These are phyloP conservation scores for Psophocarpus tetragonolobus DNA, from an alignment of 306 rosid species.

Conservation along the genomic window DNA sequence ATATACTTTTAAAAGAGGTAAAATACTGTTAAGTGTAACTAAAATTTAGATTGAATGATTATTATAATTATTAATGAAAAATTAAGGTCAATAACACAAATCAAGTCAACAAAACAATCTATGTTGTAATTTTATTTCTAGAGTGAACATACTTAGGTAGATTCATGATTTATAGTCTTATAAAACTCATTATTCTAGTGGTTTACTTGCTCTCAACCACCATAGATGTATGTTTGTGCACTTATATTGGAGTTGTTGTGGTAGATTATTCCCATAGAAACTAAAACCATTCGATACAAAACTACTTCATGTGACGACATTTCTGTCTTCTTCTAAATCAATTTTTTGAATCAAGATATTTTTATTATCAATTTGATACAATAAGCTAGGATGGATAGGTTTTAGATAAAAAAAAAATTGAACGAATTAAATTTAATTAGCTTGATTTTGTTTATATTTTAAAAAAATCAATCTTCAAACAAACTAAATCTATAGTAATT, in stretches of 20 bases:
- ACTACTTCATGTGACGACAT: neutral
- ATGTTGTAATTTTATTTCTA: neutral
- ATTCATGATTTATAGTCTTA: neutral
- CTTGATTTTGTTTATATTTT: too few relatives aligned
- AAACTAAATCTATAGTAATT: too few relatives aligned
- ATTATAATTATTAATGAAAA: too few relatives aligned
- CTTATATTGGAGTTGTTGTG: neutral
- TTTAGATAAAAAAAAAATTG: too few relatives aligned
- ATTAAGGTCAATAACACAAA: neutral
- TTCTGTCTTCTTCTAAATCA: neutral
- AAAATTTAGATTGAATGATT: too few relatives aligned
- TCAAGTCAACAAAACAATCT: neutral
- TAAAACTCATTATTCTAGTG: neutral
- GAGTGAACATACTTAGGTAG: neutral
- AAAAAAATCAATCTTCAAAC: too few relatives aligned
- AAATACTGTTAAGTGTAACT: too few relatives aligned
- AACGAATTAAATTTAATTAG: too few relatives aligned
- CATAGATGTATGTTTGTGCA: neutral
- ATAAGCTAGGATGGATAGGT: too few relatives aligned
- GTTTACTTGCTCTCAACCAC: conserved; percentile 12
- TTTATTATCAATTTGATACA: neutral
- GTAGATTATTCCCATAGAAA: neutral
- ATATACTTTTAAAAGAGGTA: too few relatives aligned
- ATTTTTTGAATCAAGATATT: neutral
- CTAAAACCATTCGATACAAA: neutral